Base-by-base conservation (phyloP, 257 asterid species). In the Plectranthus barbatus region DNA sequence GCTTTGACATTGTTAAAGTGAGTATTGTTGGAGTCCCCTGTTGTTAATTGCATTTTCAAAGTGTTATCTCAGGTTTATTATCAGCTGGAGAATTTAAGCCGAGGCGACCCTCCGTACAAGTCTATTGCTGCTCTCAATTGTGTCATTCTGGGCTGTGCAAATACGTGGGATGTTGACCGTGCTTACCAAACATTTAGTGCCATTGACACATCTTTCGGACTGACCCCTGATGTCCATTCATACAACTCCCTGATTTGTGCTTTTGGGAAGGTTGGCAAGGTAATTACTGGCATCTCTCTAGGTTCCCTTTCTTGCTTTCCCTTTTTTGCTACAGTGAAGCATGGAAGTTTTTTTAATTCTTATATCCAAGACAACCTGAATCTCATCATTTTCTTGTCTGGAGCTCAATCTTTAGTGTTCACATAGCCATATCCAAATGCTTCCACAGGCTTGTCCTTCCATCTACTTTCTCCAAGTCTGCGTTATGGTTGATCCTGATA, bases 131-230 rank as follows among this genome's bases (percentile, higher is more conserved):
- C 99, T 45, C 79, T 90, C 56, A 93, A 90, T 66, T 90, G 99
- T 75, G 56, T 93, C 52, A 78, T 93, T 60, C 84, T 90, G 67
- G 99, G 99, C 14, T 93, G 99, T 77, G 97, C 96, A 63, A 87
- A 90, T 75, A 82, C 82, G 68, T 87, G 97, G 96, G 99, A 93
- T 69, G 84, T 85, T 53, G 97, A 93, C 62, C 99, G 97, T 60
- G 96, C 97, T 46, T 93, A 87, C 81, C 95, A 80, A 81, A 90
- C 97, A 17, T 90, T 93, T 78, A 61, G 45, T 55, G 86, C 96
- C 56, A 85, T 93, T 49, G 86, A 77, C 24, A 13, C 83, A 56
- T 60, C 78, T 56, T 90, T 93, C 69, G 95, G 90, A 42, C 77
- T 93, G 74, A 82, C 75, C 17, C 92, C 97, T 8, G 67, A 93